Base-by-base conservation (phyloP, 306 rosid species). In the Corylus heterophylla region DNA sequence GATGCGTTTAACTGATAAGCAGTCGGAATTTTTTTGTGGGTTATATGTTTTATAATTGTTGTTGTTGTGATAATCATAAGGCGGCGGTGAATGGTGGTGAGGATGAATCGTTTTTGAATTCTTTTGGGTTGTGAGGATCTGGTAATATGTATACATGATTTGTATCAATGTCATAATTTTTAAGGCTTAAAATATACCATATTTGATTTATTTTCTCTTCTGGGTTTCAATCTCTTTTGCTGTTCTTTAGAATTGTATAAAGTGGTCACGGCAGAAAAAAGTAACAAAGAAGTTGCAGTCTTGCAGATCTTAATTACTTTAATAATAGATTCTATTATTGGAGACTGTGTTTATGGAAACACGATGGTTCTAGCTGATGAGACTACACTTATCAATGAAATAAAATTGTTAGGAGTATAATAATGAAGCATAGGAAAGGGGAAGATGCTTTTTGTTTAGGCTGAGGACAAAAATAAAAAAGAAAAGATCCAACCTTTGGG, bases 1-100 rank as follows among this genome's bases (percentile, higher is more conserved):
- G 98, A 94, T 79, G 90, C 84, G 68, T 68, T 92, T 69, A 94
- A 94, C 81, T 94, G 71, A 83, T 42, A 45, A 42, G 18, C 25
- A 9, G 25, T 68, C 12, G 51, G 6, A 68, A 42, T 68, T 8
- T 68, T 68, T 17, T n/a, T 5, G 29, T 5, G 72, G 2, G 5
- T 59, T 25, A 29, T 4, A 29, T 4, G 20, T 35, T 35, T 64
- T 64, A 7, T 14, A 3, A 8, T 63, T 54, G 52, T 50, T 56
- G 22, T 58, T 74, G 18, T 13, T 0, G 9, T 27, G 66, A 35
- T 63, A 16, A 51, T 69, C n/a, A 17, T 18, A 39, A 48, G 12
- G 50, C 54, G 76, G 61, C 42, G n/a, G 66, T 25, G 64, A 42
- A 39, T 6, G 45, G 37, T 42, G 59, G 47, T 72, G 58, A 52